phyloP scores from a whole-genome alignment of 495 filamentous ascomycete genomes.

The Emericellopsis terricola region DNA sequence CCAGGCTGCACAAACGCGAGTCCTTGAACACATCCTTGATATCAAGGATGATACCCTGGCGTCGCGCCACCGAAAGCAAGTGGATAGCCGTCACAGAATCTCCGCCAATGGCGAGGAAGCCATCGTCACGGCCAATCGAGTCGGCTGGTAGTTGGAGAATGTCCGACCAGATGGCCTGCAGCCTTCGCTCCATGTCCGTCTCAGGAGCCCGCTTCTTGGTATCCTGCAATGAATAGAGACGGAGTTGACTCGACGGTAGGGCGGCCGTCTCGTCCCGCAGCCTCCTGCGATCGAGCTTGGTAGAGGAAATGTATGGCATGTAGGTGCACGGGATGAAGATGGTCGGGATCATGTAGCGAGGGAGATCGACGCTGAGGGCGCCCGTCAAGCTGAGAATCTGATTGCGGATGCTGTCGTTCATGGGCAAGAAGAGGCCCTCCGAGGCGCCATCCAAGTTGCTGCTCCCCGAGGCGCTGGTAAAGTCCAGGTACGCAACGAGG shows the following conservation, averaged over 20 bases:
- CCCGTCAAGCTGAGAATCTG: background rate
- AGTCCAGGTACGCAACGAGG: background rate
- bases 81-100: background rate
- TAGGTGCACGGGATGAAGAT: slow-evolving; percentile 1
- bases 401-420: background rate
- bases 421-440: background rate
- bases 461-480: background rate
- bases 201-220: background rate
- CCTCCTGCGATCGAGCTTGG: slow-evolving; percentile 1
- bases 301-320: background rate
- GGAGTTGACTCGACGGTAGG: background rate
- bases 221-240: background rate
- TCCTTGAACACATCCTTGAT: background rate
- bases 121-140: slow-evolving; percentile 9
- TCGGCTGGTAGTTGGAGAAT: slow-evolving; percentile 18
- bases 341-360: background rate
- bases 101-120: background rate
- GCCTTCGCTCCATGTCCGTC: slow-evolving; percentile 4
- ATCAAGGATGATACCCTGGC: background rate
- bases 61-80: slow-evolving; percentile 12
- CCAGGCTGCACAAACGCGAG: background rate
- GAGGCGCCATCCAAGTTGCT: background rate
- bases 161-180: slow-evolving; percentile 26
- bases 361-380: background rate
- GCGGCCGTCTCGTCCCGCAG: background rate